These are phyloP conservation scores for Flueggea neowawraea DNA, from an alignment of 441 rosid species.

Conservation along the genomic window DNA sequence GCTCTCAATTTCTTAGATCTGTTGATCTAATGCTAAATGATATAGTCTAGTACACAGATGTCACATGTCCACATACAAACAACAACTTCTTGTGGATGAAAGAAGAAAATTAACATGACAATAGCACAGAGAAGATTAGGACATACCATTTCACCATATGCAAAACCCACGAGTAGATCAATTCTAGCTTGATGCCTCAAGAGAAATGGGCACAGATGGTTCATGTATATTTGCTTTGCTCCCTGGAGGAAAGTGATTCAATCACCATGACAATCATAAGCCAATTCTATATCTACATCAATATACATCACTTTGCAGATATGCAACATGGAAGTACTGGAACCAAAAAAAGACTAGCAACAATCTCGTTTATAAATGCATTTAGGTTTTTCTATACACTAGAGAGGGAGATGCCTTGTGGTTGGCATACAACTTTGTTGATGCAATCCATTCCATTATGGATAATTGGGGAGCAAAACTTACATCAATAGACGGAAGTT, in stretches of 20 bases:
- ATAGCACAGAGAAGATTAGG: neutral
- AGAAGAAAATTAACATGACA: neutral
- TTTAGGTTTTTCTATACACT: too few species aligned
- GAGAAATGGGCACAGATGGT: constrained; percentile 57
- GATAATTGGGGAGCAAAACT: constrained; percentile 18
- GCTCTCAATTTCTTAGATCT: too few species aligned
- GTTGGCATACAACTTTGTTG: too few species aligned
- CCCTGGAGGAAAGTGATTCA: constrained; percentile 35
- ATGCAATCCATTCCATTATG: neutral
- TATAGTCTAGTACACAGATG: too few species aligned
- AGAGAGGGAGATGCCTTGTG: too few species aligned
- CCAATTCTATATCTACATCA: neutral
- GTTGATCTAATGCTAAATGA: too few species aligned
- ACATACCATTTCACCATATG: constrained; percentile 49
- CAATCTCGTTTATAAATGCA: too few species aligned
- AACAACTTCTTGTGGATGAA: too few species aligned
- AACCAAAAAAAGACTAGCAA: neutral
- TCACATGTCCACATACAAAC: too few species aligned
- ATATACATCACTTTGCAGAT: too few species aligned
- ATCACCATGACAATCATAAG: neutral
- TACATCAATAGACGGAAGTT: constrained; percentile 43
- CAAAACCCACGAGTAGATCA: constrained; percentile 37
- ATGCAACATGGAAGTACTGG: too few species aligned
- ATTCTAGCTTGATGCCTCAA: constrained; percentile 58
- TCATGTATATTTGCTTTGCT: constrained; percentile 42